A percentile compares a stretch with the other conserved stretches of the same genome.
These are phyloP conservation scores for Viola odorata DNA, from an alignment of 345 rosid genomes.

Conservation along the genomic window DNA sequence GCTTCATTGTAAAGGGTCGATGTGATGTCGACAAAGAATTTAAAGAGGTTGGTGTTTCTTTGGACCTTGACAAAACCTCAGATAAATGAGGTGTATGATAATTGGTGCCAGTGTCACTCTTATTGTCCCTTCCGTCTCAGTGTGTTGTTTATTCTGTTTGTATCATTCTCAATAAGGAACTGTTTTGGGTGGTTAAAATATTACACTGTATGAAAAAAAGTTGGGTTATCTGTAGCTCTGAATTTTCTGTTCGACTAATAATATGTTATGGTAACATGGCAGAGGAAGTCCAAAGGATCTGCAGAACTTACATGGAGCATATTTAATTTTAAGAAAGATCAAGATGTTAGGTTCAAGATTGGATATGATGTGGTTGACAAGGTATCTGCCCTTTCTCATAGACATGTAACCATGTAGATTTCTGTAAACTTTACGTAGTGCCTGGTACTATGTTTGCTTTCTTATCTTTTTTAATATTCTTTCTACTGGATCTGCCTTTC, in stretches of 20 bases:
- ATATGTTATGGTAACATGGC: conserved; percentile 17
- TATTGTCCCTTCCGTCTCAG: no score
- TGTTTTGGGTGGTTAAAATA: no score
- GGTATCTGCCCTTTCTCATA: conserved; percentile 31
- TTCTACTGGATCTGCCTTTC: no score
- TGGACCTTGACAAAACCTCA: not conserved
- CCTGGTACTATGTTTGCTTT: no score
- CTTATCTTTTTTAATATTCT: no score
- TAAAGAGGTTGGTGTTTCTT: conserved; percentile 40
- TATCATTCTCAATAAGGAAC: no score
- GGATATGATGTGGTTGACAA: conserved; percentile 70
- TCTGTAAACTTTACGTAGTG: no score
- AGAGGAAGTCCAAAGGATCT: conserved; percentile 77
- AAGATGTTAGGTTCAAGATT: conserved; percentile 72
- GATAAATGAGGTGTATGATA: not conserved
- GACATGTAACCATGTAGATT: no score
- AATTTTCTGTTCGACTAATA: conserved; percentile 4
- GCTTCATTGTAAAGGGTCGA: conserved; percentile 71
- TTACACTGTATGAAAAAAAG: not conserved
- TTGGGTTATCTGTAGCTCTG: not conserved
- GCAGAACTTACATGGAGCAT: conserved; percentile 75
- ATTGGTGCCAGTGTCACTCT: not conserved
- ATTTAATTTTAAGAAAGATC: conserved; percentile 66
- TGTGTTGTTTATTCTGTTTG: not conserved
- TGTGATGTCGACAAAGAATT: conserved; percentile 69